These are phyloP conservation scores for Rhizopogon vinicolor DNA, from an alignment of 768 basidiomycete genomes.

Conservation along the genomic window DNA sequence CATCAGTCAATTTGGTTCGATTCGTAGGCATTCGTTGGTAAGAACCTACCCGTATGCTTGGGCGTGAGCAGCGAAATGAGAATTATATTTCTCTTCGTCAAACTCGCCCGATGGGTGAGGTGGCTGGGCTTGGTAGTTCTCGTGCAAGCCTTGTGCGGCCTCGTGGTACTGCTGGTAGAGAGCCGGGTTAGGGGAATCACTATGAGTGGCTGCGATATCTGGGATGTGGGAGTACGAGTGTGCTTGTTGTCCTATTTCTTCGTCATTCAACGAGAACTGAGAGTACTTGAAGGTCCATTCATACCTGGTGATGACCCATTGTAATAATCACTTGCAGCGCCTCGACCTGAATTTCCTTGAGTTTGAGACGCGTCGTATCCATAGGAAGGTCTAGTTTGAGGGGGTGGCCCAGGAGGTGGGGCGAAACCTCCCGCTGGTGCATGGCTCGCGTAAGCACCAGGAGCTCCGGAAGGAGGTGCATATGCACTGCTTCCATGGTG, in stretches of 20 bases:
- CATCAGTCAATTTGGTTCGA: background rate
- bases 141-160: conserved; percentile 19
- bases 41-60: conserved; percentile 27
- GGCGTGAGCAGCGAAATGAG: conserved; percentile 21
- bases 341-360: background rate
- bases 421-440: background rate
- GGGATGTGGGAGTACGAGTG: conserved; percentile 17
- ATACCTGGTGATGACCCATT: background rate
- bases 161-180: conserved; percentile 8
- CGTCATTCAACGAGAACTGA: background rate
- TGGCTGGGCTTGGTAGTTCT: conserved; percentile 14
- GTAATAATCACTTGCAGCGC: conserved; percentile 4
- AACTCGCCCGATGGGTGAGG: conserved; percentile 2
- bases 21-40: background rate
- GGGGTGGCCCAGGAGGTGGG: background rate
- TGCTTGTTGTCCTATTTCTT: conserved; percentile 7
- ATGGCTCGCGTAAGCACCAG: conserved; percentile 1
- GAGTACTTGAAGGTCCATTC: background rate
- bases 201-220: conserved; percentile 12
- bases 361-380: background rate
- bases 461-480: background rate
- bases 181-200: conserved; percentile 9
- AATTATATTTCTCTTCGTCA: conserved; percentile 10
- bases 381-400: background rate
- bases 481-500: background rate